Base-by-base conservation (phyloP, 1,284 basidiomycete species). In the Spongiforma sp. region DNA sequence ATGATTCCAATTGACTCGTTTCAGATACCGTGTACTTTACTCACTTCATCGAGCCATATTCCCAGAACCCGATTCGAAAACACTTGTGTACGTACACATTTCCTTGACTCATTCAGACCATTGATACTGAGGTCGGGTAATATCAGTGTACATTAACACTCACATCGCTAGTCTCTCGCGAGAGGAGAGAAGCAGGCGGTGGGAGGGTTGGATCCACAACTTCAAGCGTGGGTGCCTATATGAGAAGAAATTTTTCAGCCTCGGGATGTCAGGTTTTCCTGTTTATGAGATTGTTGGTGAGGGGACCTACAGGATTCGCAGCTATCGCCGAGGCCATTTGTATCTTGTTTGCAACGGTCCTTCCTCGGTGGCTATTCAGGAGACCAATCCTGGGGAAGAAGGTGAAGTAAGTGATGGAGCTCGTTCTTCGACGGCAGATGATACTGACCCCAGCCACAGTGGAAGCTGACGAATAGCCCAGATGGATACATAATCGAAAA, bases 301-400 rank as follows among this genome's bases (percentile, higher is more conserved):
- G 4, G 66, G 66, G 10, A 37, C 6, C 12, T 66, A 67, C 62
- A 60, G 32, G 33, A 64, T 67, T 26, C 65, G 57, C 12, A 64
- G 39, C 48, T 64, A 67, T 50, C 34, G 41, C 39, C 28, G 9
- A 11, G 62, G 37, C 12, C 48, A 60, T 10, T n/a, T 34, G 21
- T 59, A 41, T n/a, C 63, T 64, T 10, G 28, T 26, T 30, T 17
- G 46, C 12, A 19, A 4, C 9, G 3, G n/a, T 17, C 14, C n/a
- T 19, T 4, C 19, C 19, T 33, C 33, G 26, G 61, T 67, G 24
- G 28, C 14, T 33, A 60, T 48, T 26, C 21, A 48, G 32, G 24
- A 7, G 26, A 11, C 4, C 7, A 5, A 28, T 7, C 36, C 34
- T 2, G 11, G 26, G n/a, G 6, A 24, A 24, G 24, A 39, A 8